Conservation (phyloP, 148 eudicot species). For the Selenicereus undatus region DNA sequence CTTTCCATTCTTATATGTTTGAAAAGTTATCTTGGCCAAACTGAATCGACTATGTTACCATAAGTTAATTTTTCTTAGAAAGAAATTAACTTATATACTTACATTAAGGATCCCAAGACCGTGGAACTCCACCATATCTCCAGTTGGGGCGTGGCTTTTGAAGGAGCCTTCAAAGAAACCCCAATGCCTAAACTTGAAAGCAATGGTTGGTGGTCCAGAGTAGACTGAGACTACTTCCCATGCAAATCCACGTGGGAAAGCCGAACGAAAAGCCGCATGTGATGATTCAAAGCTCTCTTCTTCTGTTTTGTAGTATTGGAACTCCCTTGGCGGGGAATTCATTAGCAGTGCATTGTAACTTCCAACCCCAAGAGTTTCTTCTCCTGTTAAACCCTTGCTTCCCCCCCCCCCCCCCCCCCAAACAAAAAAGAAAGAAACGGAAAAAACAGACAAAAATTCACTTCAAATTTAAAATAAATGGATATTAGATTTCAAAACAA, state of each 20-base stretch:
- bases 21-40: too few species aligned
- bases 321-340: constrained; percentile 52
- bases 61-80: too few species aligned
- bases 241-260: constrained; percentile 84
- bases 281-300: constrained; percentile 85
- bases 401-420: constrained; percentile 28
- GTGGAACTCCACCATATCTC: constrained; percentile 64
- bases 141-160: constrained; percentile 75
- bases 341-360: constrained; percentile 75
- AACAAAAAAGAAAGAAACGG: not conserved
- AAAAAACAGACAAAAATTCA: not conserved
- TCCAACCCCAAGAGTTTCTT: constrained; percentile 62
- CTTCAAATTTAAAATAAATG: too few species aligned
- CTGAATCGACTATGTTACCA: too few species aligned
- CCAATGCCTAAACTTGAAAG: constrained; percentile 93
- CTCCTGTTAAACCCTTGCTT: constrained; percentile 68
- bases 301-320: constrained; percentile 66
- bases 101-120: constrained; percentile 89
- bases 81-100: not conserved
- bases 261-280: constrained; percentile 58
- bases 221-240: constrained; percentile 79
- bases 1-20: too few species aligned
- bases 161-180: constrained; percentile 86
- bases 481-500: too few species aligned
- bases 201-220: constrained; percentile 67